Percentiles rank a stretch among this genome's conserved stretches.
Evolutionary conservation across 805 yeast genomes (phyloP).

Genomic region (Torulaspora indica): DNA sequence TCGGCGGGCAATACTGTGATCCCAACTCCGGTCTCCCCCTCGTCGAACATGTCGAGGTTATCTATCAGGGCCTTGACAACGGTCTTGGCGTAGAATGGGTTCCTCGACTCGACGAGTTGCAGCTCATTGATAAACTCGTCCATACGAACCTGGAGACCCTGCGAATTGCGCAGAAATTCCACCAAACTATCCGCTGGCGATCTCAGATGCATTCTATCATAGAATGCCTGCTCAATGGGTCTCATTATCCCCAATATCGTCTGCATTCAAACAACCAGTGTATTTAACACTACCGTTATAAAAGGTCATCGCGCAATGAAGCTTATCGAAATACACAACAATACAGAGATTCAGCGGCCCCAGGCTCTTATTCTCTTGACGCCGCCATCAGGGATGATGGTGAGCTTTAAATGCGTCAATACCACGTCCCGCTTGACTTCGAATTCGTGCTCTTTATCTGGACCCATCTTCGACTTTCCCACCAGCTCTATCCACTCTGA

Average conservation of each 20-base stretch:
- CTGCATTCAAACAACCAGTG: neutral
- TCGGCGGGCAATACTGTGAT: conserved; percentile 4
- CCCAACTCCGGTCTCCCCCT: conserved; percentile 10
- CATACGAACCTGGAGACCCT: conserved; percentile 15
- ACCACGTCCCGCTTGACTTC: conserved; percentile 33
- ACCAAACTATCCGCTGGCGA: conserved; percentile 11
- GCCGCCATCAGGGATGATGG: conserved; percentile 96
- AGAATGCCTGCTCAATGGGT: conserved; percentile 3
- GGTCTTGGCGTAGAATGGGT: conserved; percentile 48
- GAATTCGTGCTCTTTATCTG: conserved; percentile 74
- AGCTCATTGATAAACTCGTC: conserved; percentile 21
- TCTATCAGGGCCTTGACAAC: conserved; percentile 44
- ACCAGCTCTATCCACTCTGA: conserved; percentile 64
- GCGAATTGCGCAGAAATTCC: neutral
- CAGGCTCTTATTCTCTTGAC: conserved; percentile 83
- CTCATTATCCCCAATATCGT: neutral
- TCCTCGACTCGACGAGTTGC: conserved; percentile 29
- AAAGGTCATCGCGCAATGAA: neutral
- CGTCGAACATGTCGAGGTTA: conserved; percentile 37
- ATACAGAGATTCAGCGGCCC: conserved; percentile 41
- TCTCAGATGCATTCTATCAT: conserved; percentile 17
- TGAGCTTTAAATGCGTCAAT: conserved; percentile 67
- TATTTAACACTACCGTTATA: neutral
- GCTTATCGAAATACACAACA: neutral
- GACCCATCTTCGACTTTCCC: conserved; percentile 65